Evolutionary conservation across 1,139 yeast species (phyloP), one percentile per base, ranked within the genome.

Genomic region (Taphrina flavorubra): DNA sequence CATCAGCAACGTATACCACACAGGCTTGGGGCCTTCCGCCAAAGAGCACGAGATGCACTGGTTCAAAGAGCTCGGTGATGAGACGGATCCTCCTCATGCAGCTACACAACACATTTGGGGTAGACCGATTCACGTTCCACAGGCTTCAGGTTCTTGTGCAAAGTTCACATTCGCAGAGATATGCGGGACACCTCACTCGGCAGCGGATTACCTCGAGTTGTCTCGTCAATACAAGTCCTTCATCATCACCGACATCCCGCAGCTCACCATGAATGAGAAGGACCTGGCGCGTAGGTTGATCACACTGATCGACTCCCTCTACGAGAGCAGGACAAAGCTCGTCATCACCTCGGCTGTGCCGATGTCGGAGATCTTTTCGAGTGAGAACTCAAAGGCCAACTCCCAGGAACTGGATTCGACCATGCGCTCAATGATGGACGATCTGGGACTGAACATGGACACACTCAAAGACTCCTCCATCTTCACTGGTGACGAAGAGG

Each of bases 301-400:
- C 75, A 94, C 97, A 0, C 92, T 94, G 74, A 79, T 94, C 68
- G 99, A 94, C 78, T 97, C 99, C 0, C 94, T 94, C 0, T 94
- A 94, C 77, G 98, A 94, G 77, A 88, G 88, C 70, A 92, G 90
- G 73, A 89, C 96, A 6, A 84, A 92, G 73, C 80, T 94, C 47
- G 96, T 97, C 0, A 95, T 92, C 36, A 92, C 98, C 0, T 87
- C 92, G 0, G 97, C 90, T 0, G 91, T 91, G 8, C 88, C 91
- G 49, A 94, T 92, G 77, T 86, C 87, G 67, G 90, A 89, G 72
- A 83, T 94, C 68, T 92, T 94, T 39, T 51, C 70, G 20, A 51
- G 67, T 2, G 68, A 57, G 20, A 51, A 62, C 65, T 44, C 67
- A 34, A 49, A 68, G 61, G 49, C 65, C 57, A 69, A 47, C 14